Evolutionary conservation across 306 rosid genomes (phyloP), one percentile per base, ranked within the genome.

Genomic region (Corylus americana): DNA sequence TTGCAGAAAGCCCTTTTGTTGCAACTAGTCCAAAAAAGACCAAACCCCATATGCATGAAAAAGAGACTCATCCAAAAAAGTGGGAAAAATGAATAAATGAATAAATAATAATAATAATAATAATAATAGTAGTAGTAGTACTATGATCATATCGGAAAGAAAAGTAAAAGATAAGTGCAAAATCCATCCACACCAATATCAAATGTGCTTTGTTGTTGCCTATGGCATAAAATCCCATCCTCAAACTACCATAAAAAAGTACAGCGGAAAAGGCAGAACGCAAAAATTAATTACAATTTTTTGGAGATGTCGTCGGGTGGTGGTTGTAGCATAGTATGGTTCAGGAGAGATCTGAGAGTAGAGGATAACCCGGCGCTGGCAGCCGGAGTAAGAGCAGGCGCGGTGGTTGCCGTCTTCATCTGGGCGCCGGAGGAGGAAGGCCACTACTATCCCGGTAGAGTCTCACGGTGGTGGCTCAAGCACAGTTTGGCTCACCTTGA

Each of bases 371-470:
- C 99, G 37, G 99, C 99, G 42, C 82, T 96, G 10, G 86, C 90
- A 0, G 99, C 99, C 54, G 99, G 94, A 57, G 98, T 96, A 7
- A 86, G 99, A 87, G 89, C 93, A 17, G 99, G 99, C 8, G 91
- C 93, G 37, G 97, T 93, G 25, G 82, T 96, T 57, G 92, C 92
- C 20, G 90, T 96, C n/a, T 96, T 91, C 71, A 82, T 96, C 6
- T 96, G 98, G 98, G 99, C 98, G 57, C 99, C 99, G 76, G 99
- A 96, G 35, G 99, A 96, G 69, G 99, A 93, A 64, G 99, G 99
- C 29, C 90, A 92, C 79, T 96, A 11, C 71, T 83, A 93, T 55
- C 99, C 98, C 10, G 99, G 99, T 3, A 87, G 98, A 75, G 99
- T 96, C 1, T 96, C 99, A 2, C 82, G 99, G 77, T 96, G 99